A percentile compares a stretch with the other conserved stretches of the same genome.
Conservation (phyloP, 106 monocot species). For the Acanthochlamys bracteata region DNA sequence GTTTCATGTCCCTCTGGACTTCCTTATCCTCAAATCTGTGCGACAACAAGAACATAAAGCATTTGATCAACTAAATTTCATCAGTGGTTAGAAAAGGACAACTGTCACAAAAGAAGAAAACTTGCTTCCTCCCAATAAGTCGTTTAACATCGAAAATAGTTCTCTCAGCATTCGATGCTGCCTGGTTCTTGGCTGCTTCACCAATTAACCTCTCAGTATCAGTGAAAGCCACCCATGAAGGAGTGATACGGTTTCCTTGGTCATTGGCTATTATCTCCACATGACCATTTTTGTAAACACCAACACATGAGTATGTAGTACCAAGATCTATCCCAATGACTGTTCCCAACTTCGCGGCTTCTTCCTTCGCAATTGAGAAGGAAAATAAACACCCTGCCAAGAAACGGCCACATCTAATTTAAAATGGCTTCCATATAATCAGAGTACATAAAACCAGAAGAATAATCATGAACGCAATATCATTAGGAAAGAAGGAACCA, state of each 20-base stretch:
- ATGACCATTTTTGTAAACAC: conserved; percentile 65
- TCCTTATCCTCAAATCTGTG: conserved; percentile 57
- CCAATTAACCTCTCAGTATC: conserved; percentile 57
- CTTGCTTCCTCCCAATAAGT: conserved; percentile 64
- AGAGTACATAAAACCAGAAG: too few relatives aligned
- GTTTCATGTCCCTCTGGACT: conserved; percentile 58
- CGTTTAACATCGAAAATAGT: conserved; percentile 61
- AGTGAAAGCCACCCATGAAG: conserved; percentile 69
- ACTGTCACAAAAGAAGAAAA: background rate
- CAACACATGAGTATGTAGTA: conserved; percentile 68
- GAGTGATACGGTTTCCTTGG: conserved; percentile 70
- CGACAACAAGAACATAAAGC: background rate
- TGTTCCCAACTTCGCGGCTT: conserved; percentile 50
- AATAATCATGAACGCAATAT: too few relatives aligned
- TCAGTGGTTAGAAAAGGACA: background rate
- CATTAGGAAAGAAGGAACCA: too few relatives aligned
- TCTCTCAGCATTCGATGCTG: conserved; percentile 43
- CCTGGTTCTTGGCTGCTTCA: conserved; percentile 72
- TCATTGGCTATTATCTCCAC: conserved; percentile 73
- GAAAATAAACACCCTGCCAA: conserved; percentile 39
- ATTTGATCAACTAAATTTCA: background rate
- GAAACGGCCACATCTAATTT: background rate
- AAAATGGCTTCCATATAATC: background rate
- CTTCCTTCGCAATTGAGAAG: conserved; percentile 49
- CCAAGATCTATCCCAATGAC: conserved; percentile 69